These are phyloP conservation scores for Beauveria sp. DNA, from an alignment of 2,329 filamentous ascomycete species.

Conservation along the genomic window DNA sequence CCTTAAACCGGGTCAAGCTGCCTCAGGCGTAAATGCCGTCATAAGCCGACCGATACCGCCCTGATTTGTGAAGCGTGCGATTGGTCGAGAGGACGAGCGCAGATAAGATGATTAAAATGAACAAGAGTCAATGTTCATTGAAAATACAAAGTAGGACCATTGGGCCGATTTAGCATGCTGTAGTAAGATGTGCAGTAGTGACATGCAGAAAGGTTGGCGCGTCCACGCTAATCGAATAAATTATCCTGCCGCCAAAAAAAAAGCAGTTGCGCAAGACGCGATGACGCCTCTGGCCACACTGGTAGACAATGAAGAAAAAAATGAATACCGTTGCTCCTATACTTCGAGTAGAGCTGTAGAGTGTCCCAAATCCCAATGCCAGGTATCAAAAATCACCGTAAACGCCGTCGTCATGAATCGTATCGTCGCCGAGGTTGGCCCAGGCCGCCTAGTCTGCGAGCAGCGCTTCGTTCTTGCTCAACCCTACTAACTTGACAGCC, in stretches of 20 bases:
- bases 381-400: slow-evolving; percentile 10
- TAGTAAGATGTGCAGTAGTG: not conserved
- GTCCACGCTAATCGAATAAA: slow-evolving; percentile 3
- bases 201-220: not conserved
- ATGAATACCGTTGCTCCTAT: not conserved
- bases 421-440: not conserved
- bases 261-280: not conserved
- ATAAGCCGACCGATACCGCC: slow-evolving; percentile 16
- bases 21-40: slow-evolving; percentile 21
- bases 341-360: not conserved
- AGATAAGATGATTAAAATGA: not conserved
- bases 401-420: slow-evolving; percentile 12
- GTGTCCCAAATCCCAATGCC: not conserved
- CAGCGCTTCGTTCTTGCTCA: slow-evolving; percentile 17
- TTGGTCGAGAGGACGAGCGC: not conserved
- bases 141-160: not conserved
- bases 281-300: not conserved
- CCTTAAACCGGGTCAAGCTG: slow-evolving; percentile 14
- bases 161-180: not conserved
- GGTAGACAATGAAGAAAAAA: not conserved
- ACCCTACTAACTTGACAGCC: slow-evolving; percentile 18
- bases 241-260: not conserved
- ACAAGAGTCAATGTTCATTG: not conserved
- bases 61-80: not conserved
- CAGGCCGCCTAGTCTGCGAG: slow-evolving; percentile 1